A percentile compares a stretch with the other conserved stretches of the same genome.
Evolutionary conservation across 768 basidiomycete genomes (phyloP).

Genomic region (Boletus insuetus): DNA sequence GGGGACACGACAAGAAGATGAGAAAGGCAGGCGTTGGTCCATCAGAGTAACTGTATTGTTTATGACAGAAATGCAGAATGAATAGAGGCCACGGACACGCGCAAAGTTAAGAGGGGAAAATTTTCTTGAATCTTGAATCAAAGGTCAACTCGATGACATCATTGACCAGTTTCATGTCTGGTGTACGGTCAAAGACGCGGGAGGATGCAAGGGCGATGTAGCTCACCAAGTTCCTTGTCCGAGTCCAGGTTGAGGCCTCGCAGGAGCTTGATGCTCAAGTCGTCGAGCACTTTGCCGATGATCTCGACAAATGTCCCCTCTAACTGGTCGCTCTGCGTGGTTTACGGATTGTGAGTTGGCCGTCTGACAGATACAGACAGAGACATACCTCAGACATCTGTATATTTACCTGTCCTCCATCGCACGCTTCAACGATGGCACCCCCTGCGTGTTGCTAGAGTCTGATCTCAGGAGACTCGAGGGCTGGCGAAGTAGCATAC

Average conservation of each 20-base stretch:
- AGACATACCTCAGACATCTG: slow-evolving; percentile 39
- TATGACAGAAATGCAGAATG: not conserved
- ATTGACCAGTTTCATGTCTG: slow-evolving; percentile 61
- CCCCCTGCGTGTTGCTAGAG: slow-evolving; percentile 38
- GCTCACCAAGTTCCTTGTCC: slow-evolving; percentile 55
- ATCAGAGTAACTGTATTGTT: slow-evolving; percentile 5
- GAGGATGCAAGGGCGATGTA: not conserved
- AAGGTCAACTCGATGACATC: slow-evolving; percentile 61
- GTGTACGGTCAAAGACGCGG: slow-evolving; percentile 5
- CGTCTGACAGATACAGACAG: not conserved
- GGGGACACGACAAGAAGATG: slow-evolving; percentile 92
- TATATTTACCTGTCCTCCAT: slow-evolving; percentile 61
- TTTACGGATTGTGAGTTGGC: not conserved
- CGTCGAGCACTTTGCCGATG: slow-evolving; percentile 56
- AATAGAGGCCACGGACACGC: no score
- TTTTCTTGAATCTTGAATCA: slow-evolving; percentile 50
- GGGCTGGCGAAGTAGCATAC: not conserved
- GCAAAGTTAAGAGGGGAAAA: slow-evolving; percentile 38
- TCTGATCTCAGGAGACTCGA: not conserved
- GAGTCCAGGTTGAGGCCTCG: slow-evolving; percentile 52
- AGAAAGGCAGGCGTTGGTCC: slow-evolving; percentile 52
- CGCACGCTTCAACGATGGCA: slow-evolving; percentile 61
- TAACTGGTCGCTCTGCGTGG: slow-evolving; percentile 41
- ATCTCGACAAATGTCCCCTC: slow-evolving; percentile 62
- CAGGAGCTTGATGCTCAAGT: slow-evolving; percentile 56